Evolutionary conservation across 768 basidiomycete genomes (phyloP).

Genomic region (Dictyophora rubrovolvata): DNA sequence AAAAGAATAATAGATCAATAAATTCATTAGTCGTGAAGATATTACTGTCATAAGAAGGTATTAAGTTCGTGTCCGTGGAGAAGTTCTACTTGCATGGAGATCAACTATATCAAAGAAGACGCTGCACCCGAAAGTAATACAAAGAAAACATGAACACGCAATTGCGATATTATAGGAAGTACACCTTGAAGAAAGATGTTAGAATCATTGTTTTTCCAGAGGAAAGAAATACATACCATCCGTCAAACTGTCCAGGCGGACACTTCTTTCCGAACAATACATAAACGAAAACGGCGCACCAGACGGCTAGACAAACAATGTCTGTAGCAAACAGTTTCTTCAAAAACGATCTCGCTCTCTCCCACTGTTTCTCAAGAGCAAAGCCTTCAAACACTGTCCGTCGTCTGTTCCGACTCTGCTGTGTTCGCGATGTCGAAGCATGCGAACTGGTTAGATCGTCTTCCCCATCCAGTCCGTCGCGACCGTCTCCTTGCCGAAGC

Average conservation of each 20-base stretch:
- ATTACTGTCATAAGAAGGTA: neutral
- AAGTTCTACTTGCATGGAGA: conserved; percentile 45
- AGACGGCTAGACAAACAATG: conserved; percentile 35
- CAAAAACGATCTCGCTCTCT: conserved; percentile 38
- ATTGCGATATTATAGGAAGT: conserved; percentile 60
- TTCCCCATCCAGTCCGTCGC: conserved; percentile 26
- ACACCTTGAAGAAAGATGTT: conserved; percentile 38
- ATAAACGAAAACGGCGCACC: conserved; percentile 51
- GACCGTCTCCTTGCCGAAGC: conserved; percentile 30
- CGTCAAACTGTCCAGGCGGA: conserved; percentile 49
- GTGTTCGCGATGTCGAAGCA: conserved; percentile 18
- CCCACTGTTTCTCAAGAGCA: conserved; percentile 58
- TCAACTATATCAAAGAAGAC: conserved; percentile 61
- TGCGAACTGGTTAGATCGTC: conserved; percentile 29
- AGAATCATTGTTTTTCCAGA: conserved; percentile 1
- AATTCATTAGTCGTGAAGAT: neutral
- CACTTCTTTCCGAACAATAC: conserved; percentile 54
- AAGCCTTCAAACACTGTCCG: conserved; percentile 47
- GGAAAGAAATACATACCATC: conserved; percentile 40
- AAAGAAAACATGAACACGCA: conserved; percentile 50
- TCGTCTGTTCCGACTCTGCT: conserved; percentile 27
- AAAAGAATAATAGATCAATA: too few species aligned
- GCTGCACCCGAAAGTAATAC: conserved; percentile 43
- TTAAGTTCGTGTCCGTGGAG: conserved; percentile 49
- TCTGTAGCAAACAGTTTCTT: conserved; percentile 47